phyloP scores from a whole-genome alignment of 2,329 filamentous ascomycete species.

The Epichloe glyceriae region DNA sequence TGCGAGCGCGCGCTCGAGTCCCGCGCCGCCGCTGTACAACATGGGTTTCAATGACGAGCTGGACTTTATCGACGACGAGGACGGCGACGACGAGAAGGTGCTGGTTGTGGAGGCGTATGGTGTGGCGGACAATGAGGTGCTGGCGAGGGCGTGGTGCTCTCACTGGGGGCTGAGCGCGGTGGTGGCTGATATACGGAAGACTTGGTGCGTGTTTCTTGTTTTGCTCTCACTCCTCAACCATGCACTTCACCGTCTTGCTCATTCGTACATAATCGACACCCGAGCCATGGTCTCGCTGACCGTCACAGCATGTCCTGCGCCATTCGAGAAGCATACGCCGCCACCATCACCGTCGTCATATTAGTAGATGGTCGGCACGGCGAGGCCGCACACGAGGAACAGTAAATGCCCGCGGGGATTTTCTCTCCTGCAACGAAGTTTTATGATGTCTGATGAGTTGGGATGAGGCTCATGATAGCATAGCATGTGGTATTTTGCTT shows the following conservation, averaged over 20 bases:
- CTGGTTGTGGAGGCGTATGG: slow-evolving; percentile 62
- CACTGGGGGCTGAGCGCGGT: slow-evolving; percentile 62
- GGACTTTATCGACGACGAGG: slow-evolving; percentile 16
- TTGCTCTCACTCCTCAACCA: background rate
- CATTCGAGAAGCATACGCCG: slow-evolving; percentile 63
- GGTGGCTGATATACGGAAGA: slow-evolving; percentile 54
- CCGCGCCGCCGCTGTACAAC: slow-evolving; percentile 14
- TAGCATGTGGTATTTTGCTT: background rate
- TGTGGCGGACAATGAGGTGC: slow-evolving; percentile 61
- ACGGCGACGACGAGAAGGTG: slow-evolving; percentile 49
- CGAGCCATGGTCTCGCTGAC: slow-evolving; percentile 2
- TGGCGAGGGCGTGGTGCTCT: slow-evolving; percentile 64
- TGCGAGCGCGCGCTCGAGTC: slow-evolving; percentile 23
- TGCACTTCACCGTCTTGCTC: no score
- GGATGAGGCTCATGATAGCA: background rate
- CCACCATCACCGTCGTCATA: slow-evolving; percentile 59
- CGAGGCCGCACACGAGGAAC: slow-evolving; percentile 27
- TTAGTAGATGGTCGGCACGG: slow-evolving; percentile 41
- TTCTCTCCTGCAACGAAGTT: background rate
- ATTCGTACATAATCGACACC: background rate
- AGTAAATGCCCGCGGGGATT: background rate
- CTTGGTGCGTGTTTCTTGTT: slow-evolving; percentile 39
- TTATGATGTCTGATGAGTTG: background rate
- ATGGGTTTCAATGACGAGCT: slow-evolving; percentile 9
- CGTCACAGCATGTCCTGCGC: slow-evolving; percentile 53